Base-by-base conservation (phyloP, 176 grass and related monocot genomes). In the Carex cristatella region DNA sequence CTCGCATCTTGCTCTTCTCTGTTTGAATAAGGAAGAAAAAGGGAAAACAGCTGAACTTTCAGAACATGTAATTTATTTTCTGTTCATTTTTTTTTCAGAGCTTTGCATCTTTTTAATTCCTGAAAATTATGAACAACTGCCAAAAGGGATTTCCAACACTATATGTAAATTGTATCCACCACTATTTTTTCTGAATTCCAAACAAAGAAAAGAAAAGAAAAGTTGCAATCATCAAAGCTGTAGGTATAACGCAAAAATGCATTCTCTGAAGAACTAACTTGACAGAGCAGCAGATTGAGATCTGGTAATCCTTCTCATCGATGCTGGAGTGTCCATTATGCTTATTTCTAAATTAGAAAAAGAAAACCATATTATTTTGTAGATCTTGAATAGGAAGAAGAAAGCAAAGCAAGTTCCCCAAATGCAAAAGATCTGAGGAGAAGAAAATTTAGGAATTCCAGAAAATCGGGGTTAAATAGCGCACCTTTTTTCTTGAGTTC, bases 281-380 rank as follows among this genome's bases (percentile, higher is more conserved):
- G 27, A 85, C n/a, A 46, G 1, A 56, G 83, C 84, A 85, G 84
- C 54, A 10, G 84, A 74, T 64, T 65, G 69, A 77, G 83, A 85
- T 60, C 70, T 79, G 7, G 70, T 85, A 31, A 85, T 12, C 68
- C 19, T 79, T 77, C 84, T 77, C 69, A 78, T 78, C 3, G 84
- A 78, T 65, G 35, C 19, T 44, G 83, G 83, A 7, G 67, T 85
- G 12, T 85, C 83, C 83, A 85, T 85, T 61, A 42, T 85, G 30
- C 10, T 16, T 33, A 35, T 60, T 27, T 19, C 32, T 59, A 61
- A 7, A 60, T 10, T 37, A 80, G 13, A 80, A 80, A 60, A 80
- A 2, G 1, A 37, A 80, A 19, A 18, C 51, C 10, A 27, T 4
- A 56, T 32, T 56, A 81, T 11, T 14, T 44, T 38, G 7, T 4